Evolutionary conservation across 768 basidiomycete species (phyloP).

Genomic region (Hortiboletus campestris): DNA sequence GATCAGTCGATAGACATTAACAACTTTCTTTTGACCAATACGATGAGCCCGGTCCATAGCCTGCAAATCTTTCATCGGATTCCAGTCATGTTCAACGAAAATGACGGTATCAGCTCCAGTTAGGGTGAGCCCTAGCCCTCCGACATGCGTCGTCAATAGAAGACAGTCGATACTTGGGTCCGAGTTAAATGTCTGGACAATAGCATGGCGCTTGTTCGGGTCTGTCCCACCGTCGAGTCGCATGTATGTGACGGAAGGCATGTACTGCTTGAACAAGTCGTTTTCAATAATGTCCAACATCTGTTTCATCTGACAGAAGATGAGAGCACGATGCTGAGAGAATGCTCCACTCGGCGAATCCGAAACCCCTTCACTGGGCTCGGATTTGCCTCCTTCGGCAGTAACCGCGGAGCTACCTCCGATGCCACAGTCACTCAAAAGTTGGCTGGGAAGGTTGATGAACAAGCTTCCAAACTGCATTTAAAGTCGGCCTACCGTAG

Average conservation of each 20-base stretch:
- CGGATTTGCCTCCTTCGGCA: constrained; percentile 63
- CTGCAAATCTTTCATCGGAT: constrained; percentile 99
- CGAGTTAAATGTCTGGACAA: constrained; percentile 97
- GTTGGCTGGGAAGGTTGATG: constrained; percentile 59
- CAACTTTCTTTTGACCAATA: constrained; percentile 97
- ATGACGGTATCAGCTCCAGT: constrained; percentile 99
- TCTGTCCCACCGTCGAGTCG: constrained; percentile 93
- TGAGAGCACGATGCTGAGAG: constrained; percentile 96
- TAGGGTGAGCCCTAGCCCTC: constrained; percentile 91
- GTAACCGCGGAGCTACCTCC: constrained; percentile 47
- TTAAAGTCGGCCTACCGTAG: constrained; percentile 58
- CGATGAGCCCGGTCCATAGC: constrained; percentile 99
- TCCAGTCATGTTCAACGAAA: constrained; percentile 99
- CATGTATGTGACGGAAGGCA: constrained; percentile 99
- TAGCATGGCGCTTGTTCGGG: constrained; percentile 88
- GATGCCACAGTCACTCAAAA: constrained; percentile 92
- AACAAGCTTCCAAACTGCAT: background rate
- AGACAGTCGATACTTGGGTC: constrained; percentile 98
- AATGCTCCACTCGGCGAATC: constrained; percentile 51
- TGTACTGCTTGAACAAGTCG: constrained; percentile 84
- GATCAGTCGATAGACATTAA: constrained; percentile 96
- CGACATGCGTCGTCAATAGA: constrained; percentile 93
- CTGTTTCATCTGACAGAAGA: constrained; percentile 99
- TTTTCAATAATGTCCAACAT: constrained; percentile 98
- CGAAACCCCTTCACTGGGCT: constrained; percentile 58